These are phyloP conservation scores for Xylaria sp. DNA, from an alignment of 2,329 filamentous ascomycete genomes.

Conservation along the genomic window DNA sequence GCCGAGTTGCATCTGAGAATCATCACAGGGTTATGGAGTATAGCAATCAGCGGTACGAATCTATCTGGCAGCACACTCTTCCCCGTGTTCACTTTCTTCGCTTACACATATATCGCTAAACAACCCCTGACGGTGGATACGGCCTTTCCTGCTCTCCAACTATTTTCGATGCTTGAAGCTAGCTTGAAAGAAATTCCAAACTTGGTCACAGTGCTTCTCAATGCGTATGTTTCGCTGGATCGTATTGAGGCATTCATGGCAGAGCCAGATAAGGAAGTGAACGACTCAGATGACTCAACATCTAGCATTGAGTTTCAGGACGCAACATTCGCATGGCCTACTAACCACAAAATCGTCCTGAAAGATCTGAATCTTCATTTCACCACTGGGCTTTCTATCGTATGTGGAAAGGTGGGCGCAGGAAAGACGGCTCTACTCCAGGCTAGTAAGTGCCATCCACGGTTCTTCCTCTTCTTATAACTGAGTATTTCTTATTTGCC, in stretches of 20 bases:
- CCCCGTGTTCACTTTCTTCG: constrained; percentile 82
- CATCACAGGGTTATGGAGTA: constrained; percentile 70
- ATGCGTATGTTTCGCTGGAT: constrained; percentile 83
- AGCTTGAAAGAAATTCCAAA: constrained; percentile 80
- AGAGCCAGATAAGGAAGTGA: constrained; percentile 79
- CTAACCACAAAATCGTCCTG: constrained; percentile 65
- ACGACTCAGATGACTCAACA: constrained; percentile 52
- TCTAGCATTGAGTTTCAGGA: constrained; percentile 65
- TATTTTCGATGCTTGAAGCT: constrained; percentile 80
- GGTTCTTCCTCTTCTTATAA: too few relatives aligned
- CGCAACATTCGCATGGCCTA: constrained; percentile 85
- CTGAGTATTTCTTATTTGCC: not conserved
- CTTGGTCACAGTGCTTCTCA: constrained; percentile 80
- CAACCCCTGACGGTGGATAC: constrained; percentile 79
- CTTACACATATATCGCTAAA: constrained; percentile 78
- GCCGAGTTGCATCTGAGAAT: constrained; percentile 74
- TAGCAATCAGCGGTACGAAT: constrained; percentile 75
- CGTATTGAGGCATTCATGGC: constrained; percentile 89
- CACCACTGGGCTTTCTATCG: constrained; percentile 62
- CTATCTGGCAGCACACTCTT: constrained; percentile 78
- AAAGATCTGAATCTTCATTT: constrained; percentile 60
- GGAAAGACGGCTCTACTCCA: constrained; percentile 72
- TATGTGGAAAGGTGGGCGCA: constrained; percentile 69
- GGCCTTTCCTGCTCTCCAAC: constrained; percentile 85
- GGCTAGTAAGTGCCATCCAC: constrained; percentile 50